These are phyloP conservation scores for Phylloporus arenicola DNA, from an alignment of 768 basidiomycete species.

Conservation along the genomic window DNA sequence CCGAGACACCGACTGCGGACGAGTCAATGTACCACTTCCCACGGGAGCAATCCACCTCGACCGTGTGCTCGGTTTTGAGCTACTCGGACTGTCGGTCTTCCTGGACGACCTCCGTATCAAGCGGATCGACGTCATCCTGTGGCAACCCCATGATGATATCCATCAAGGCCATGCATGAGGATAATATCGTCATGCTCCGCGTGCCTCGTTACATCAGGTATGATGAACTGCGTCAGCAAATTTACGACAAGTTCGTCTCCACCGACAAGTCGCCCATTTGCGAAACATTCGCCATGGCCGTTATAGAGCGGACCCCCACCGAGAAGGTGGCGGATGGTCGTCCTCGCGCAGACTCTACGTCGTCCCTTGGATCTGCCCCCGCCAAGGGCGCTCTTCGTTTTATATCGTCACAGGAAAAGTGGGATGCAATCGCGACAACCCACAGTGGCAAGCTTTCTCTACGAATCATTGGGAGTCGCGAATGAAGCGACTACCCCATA, in stretches of 20 bases:
- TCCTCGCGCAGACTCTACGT: constrained; percentile 31
- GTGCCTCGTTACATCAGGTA: constrained; percentile 43
- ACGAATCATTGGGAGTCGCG: constrained; percentile 39
- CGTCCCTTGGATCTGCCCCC: constrained; percentile 28
- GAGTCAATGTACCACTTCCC: constrained; percentile 7
- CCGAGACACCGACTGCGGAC: constrained; percentile 20
- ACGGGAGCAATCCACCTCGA: constrained; percentile 4
- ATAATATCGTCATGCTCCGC: constrained; percentile 60
- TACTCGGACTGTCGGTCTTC: constrained; percentile 24
- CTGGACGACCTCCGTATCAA: constrained; percentile 33
- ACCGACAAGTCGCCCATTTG: constrained; percentile 54
- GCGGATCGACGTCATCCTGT: constrained; percentile 31
- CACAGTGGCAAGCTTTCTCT: constrained; percentile 51
- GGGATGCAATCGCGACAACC: constrained; percentile 45
- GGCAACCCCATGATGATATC: constrained; percentile 32
- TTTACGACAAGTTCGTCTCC: constrained; percentile 63
- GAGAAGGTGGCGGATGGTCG: constrained; percentile 15
- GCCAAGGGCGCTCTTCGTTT: constrained; percentile 33
- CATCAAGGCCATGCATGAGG: constrained; percentile 62
- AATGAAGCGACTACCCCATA: constrained; percentile 6
- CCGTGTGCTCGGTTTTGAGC: constrained; percentile 3
- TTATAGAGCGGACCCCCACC: constrained; percentile 36
- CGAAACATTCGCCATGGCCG: constrained; percentile 51
- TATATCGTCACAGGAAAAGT: constrained; percentile 53
- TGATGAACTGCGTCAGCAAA: constrained; percentile 47